Percentiles rank a stretch among this genome's conserved stretches.
phyloP scores from a whole-genome alignment of 352 stramenopile species.

The Pythium oligandrum region DNA sequence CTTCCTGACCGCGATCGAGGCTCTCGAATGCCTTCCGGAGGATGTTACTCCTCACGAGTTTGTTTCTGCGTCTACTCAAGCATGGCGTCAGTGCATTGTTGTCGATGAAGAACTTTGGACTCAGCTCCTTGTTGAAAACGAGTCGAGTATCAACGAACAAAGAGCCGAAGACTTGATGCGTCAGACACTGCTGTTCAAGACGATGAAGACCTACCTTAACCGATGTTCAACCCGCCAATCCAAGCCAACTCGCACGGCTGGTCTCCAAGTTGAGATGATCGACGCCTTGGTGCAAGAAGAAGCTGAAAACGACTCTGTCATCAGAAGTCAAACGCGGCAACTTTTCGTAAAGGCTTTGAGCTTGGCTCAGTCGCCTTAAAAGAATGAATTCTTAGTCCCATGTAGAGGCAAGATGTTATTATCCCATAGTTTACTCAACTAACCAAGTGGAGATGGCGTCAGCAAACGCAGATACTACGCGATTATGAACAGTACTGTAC shows the following conservation, averaged over 20 bases:
- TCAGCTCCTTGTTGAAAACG: conserved; percentile 42
- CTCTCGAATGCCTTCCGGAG: conserved; percentile 46
- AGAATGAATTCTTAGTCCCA: background rate
- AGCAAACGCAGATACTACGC: too few species aligned
- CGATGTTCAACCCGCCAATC: background rate
- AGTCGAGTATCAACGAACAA: conserved; percentile 54
- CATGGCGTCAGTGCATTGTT: conserved; percentile 57
- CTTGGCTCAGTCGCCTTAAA: conserved; percentile 35
- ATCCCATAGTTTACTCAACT: too few species aligned
- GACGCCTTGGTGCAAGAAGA: conserved; percentile 59
- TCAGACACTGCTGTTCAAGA: conserved; percentile 61
- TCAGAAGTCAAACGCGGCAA: conserved; percentile 50
- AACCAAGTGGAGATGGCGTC: too few species aligned
- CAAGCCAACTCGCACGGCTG: conserved; percentile 12
- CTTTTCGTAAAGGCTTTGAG: conserved; percentile 74
- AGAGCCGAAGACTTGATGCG: conserved; percentile 61
- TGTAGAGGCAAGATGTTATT: too few species aligned
- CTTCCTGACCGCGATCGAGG: conserved; percentile 67
- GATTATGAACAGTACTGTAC: too few species aligned
- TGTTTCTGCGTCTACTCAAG: conserved; percentile 30
- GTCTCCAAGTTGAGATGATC: conserved; percentile 57
- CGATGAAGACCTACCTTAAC: conserved; percentile 33
- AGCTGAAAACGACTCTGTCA: conserved; percentile 32
- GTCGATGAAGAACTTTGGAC: conserved; percentile 59
- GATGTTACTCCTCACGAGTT: conserved; percentile 33